Base-by-base conservation (phyloP, 2,329 filamentous ascomycete species). In the Aspergillus carbonarius region DNA sequence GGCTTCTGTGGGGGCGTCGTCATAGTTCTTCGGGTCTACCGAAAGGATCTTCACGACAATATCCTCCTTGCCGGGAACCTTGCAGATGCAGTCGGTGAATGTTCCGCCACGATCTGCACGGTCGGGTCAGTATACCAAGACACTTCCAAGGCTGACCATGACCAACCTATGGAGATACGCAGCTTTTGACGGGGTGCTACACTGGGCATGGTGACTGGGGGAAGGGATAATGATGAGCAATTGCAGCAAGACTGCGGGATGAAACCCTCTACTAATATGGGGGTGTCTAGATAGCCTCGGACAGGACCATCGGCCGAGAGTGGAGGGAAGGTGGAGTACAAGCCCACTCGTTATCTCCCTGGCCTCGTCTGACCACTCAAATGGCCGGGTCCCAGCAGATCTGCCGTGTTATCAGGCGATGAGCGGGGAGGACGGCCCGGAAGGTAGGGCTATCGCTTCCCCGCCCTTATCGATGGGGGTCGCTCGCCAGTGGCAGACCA, bases 1-100 rank as follows among this genome's bases (percentile, higher is more conserved):
- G 4, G 63, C 62, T 53, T 67, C 61, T 15, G 51, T 64, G 7
- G 65, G 60, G 17, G 92, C 92, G 78, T 96, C 92, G 12, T 87
- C 83, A 77, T 96, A 96, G 78, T 96, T 96, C 57, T 86, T 83
- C 3, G 92, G 92, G 72, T 96, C 92, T 65, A 92, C 90, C 1
- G 91, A 95, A 18, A 96, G 84, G 3, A 96, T 84, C 77, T 93
- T 93, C 75, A 93, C 90, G 53, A 93, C 81, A 49, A 91, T 83
- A 72, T 93, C 89, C 5, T 51, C 42, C 18, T 37, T 32, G 30
- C 47, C 50, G 20, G 51, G 42, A 20, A 55, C 50, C 20, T 52
- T 56, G 37, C 54, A 58, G 18, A 52, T 52, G 23, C 49, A 58
- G 49, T 64, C 62, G 17, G 60, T 62, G 23, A 64, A 64, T n/a